Conservation (phyloP, 2,329 filamentous ascomycete genomes). For the Cladosporium sp. region DNA sequence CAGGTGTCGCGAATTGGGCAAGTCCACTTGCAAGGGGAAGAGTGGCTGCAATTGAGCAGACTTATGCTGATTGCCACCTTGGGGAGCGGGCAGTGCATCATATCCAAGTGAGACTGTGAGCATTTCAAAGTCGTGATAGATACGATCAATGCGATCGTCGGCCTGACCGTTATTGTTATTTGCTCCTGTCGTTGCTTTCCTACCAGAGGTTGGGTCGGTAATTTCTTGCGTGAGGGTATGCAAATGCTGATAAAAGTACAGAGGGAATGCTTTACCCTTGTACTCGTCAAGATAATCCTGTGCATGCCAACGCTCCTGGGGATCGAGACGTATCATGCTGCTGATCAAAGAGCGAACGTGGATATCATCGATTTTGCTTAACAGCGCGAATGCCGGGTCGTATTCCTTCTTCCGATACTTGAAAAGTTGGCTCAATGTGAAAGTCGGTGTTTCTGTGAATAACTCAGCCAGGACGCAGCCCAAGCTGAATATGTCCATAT, state of each 20-base stretch:
- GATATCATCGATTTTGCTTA: slow-evolving; percentile 81
- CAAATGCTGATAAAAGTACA: slow-evolving; percentile 95
- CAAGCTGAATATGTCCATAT: slow-evolving; percentile 97
- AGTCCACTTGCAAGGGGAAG: slow-evolving; percentile 79
- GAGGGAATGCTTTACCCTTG: slow-evolving; percentile 85
- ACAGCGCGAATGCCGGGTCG: slow-evolving; percentile 73
- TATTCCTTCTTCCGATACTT: slow-evolving; percentile 92
- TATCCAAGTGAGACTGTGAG: slow-evolving; percentile 91
- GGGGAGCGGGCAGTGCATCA: slow-evolving; percentile 38
- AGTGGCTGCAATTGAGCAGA: slow-evolving; percentile 50
- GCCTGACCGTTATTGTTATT: slow-evolving; percentile 74
- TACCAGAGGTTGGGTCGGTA: slow-evolving; percentile 81
- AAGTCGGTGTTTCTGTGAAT: slow-evolving; percentile 93
- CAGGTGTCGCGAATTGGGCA: slow-evolving; percentile 77
- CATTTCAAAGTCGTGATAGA: slow-evolving; percentile 95
- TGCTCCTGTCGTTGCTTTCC: slow-evolving; percentile 64
- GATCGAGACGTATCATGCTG: slow-evolving; percentile 95
- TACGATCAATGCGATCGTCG: slow-evolving; percentile 88
- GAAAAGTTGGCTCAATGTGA: slow-evolving; percentile 92
- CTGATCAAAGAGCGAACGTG: slow-evolving; percentile 84
- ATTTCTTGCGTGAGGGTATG: slow-evolving; percentile 97
- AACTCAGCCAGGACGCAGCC: slow-evolving; percentile 96
- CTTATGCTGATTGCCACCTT: slow-evolving; percentile 35
- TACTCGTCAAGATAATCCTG: slow-evolving; percentile 93
- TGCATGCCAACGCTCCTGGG: slow-evolving; percentile 84